Conservation (phyloP, 129 eudicot species). For the Lactuca sativa region DNA sequence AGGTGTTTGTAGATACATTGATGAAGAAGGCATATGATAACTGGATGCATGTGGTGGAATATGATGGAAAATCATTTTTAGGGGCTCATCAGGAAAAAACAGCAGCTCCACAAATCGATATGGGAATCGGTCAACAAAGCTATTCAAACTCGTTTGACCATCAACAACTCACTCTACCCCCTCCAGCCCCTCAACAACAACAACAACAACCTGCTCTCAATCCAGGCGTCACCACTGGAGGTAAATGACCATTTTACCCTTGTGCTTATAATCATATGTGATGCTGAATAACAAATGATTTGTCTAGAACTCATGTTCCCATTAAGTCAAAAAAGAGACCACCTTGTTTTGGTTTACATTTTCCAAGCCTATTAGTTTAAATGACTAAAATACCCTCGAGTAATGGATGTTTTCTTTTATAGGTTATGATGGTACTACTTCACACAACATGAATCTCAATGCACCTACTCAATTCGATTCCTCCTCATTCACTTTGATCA, state of each 20-base stretch:
- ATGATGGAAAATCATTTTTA: slow-evolving; percentile 84
- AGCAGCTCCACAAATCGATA: slow-evolving; percentile 44
- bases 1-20: slow-evolving; percentile 85
- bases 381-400: slow-evolving; percentile 23
- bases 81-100: slow-evolving; percentile 55
- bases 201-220: slow-evolving; percentile 53
- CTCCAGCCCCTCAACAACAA: slow-evolving; percentile 48
- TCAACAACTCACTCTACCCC: slow-evolving; percentile 64
- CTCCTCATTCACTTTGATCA: slow-evolving; percentile 48
- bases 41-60: slow-evolving; percentile 94
- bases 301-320: no score
- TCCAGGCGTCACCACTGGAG: slow-evolving; percentile 55
- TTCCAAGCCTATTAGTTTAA: neutral
- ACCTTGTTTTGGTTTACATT: neutral
- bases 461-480: slow-evolving; percentile 45
- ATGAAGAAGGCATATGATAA: slow-evolving; percentile 98
- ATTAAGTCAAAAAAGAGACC: no score
- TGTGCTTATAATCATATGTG: no score
- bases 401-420: slow-evolving; percentile 18
- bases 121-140: slow-evolving; percentile 36
- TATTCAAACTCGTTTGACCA: slow-evolving; percentile 56
- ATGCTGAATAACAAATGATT: neutral
- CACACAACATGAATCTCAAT: slow-evolving; percentile 61
- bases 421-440: slow-evolving; percentile 56
- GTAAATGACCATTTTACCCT: slow-evolving; percentile 31